phyloP scores from a whole-genome alignment of 129 eudicot species.

The Sambucus nigra region DNA sequence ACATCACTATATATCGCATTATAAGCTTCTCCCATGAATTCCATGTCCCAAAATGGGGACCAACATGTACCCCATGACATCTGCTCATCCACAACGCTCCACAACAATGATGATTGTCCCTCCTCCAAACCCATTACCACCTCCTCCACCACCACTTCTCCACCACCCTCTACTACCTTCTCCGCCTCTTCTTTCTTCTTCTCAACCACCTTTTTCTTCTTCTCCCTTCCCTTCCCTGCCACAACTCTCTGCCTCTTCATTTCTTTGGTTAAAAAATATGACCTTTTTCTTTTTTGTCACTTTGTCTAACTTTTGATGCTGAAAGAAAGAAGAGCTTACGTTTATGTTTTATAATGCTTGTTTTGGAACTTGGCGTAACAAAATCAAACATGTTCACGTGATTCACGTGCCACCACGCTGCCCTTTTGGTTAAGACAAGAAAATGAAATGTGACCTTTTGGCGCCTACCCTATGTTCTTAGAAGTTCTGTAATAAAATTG shows the following conservation, averaged over 20 bases:
- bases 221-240: neutral
- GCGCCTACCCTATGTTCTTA: no score
- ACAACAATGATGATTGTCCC: neutral
- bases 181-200: neutral
- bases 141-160: neutral
- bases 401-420: no score
- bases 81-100: conserved; percentile 27
- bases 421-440: no score
- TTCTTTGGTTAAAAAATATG: no score
- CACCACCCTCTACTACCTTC: neutral
- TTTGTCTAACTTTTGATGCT: no score
- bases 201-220: neutral
- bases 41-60: conserved; percentile 33
- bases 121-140: neutral
- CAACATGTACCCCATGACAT: conserved; percentile 42
- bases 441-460: no score
- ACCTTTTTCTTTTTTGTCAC: no score
- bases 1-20: conserved; percentile 14
- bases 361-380: no score
- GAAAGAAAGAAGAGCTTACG: no score
- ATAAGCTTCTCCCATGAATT: conserved; percentile 15
- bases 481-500: no score
- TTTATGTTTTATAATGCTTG: no score
- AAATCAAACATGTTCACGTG: no score
- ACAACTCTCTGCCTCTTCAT: neutral